These are phyloP conservation scores for Microcyclospora tardicrescens DNA, from an alignment of 2,329 filamentous ascomycete genomes.

Conservation along the genomic window DNA sequence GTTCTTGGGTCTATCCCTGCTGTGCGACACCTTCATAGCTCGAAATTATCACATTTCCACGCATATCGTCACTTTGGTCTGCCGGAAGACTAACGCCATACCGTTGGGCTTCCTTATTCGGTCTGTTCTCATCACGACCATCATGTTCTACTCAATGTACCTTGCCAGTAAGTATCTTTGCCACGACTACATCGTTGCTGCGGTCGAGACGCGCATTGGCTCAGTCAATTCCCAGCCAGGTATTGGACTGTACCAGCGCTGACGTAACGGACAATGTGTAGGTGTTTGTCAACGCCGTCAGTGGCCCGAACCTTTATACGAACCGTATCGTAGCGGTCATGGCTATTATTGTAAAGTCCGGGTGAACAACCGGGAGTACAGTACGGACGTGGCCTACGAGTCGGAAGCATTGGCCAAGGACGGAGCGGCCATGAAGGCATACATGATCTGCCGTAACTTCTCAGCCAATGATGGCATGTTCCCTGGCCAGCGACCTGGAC, in stretches of 20 bases:
- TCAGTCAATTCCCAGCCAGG: background rate
- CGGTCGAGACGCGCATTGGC: background rate
- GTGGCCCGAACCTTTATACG: conserved; percentile 84
- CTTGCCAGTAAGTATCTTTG: conserved; percentile 38
- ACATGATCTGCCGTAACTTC: conserved; percentile 96
- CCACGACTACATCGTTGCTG: background rate
- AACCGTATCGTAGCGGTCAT: conserved; percentile 58
- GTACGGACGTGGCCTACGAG: conserved; percentile 75
- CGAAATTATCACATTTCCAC: conserved; percentile 7
- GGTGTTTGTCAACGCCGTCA: conserved; percentile 88
- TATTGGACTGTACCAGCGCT: no score
- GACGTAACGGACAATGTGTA: conserved; percentile 25
- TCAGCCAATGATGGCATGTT: conserved; percentile 92
- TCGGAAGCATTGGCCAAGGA: conserved; percentile 75
- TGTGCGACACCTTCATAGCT: conserved; percentile 15
- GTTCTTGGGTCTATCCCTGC: conserved; percentile 9
- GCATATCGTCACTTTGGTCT: conserved; percentile 17
- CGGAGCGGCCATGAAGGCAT: conserved; percentile 88
- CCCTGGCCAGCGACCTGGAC: conserved; percentile 41
- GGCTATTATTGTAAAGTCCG: conserved; percentile 84
- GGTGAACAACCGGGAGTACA: conserved; percentile 94
- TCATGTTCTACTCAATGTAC: conserved; percentile 38
- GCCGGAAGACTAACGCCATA: background rate
- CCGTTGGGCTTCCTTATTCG: no score
- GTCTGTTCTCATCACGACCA: conserved; percentile 5